Base-by-base conservation (phyloP, 768 basidiomycete species). In the Tulasnella sp. region DNA sequence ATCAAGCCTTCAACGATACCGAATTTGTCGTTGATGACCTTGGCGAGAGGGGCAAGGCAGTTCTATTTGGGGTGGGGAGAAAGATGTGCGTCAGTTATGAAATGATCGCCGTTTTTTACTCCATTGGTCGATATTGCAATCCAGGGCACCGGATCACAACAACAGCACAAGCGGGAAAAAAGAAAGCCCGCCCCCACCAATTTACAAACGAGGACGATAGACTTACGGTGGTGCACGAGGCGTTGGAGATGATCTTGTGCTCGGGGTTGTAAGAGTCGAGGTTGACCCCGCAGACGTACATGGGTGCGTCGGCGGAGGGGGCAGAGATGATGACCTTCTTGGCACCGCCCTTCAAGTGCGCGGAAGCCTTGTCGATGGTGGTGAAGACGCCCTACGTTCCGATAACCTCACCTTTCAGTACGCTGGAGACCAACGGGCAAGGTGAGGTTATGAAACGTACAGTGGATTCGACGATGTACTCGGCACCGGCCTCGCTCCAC, bases 271-370 rank as follows among this genome's bases (percentile, higher is more conserved):
- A 98, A 44, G 84, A 76, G 75, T 97, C 94, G 75, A 97, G 88
- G 85, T 99, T 98, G 82, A 98, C 96, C 85, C 92, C 94, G 77
- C 86, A 86, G 69, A 95, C 94, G 81, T 88, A 95, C 94, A 95
- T 95, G 77, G 94, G 94, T 6, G 94, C 94, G 80, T 95, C 93
- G 37, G 93, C 87, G n/a, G 96, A 98, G 76, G 96, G 96, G 63
- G 96, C 96, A 76, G 95, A 96, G 87, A 99, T 98, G 84, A 99
- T 86, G 80, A 99, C 96, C 86, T 98, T 99, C 89, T 98, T 98
- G 79, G 96, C 96, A 81, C 96, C 96, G 77, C 96, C 96, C 83
- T 95, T 94, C 83, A 99, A 84, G 84, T 99, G 96, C 76, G 88
- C 89, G 64, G 85, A 85, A 71, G 96, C 96, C 85, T 95, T 95